phyloP scores from a whole-genome alignment of 768 basidiomycete species.

The Lepiota venenata region DNA sequence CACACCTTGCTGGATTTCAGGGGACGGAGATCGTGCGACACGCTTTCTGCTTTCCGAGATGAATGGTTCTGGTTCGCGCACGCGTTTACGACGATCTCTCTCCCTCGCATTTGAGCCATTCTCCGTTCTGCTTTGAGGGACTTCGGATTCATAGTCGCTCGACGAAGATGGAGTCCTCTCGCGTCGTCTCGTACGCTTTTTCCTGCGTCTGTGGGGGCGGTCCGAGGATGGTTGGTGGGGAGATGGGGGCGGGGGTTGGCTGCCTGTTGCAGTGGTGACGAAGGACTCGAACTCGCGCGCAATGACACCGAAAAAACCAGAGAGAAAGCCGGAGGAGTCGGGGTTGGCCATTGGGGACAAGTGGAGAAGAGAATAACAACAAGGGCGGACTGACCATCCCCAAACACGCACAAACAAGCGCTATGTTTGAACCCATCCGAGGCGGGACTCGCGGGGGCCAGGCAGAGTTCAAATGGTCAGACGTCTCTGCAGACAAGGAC shows the following conservation, averaged over 20 bases:
- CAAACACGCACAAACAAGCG: slow-evolving; percentile 4
- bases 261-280: slow-evolving; percentile 60
- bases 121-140: background rate
- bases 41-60: background rate
- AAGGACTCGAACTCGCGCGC: slow-evolving; percentile 72
- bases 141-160: slow-evolving; percentile 2
- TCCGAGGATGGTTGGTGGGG: slow-evolving; percentile 14
- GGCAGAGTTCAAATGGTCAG: slow-evolving; percentile 89
- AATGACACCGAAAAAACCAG: slow-evolving; percentile 66
- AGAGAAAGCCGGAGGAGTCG: slow-evolving; percentile 41
- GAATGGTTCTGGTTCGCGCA: slow-evolving; percentile 2
- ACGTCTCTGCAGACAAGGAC: slow-evolving; percentile 91
- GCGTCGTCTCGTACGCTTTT: slow-evolving; percentile 1
- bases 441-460: slow-evolving; percentile 92
- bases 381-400: background rate
- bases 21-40: slow-evolving; percentile 1
- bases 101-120: background rate
- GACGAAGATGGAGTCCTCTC: slow-evolving; percentile 2
- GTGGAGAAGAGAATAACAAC: background rate
- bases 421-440: slow-evolving; percentile 82
- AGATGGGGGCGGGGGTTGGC: slow-evolving; percentile 11
- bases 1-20: background rate
- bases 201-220: slow-evolving; percentile 12
- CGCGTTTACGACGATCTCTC: slow-evolving; percentile 3
- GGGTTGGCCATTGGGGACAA: slow-evolving; percentile 5